Evolutionary conservation across 2,329 filamentous ascomycete genomes (phyloP).

Genomic region (Hysterium pulicare): DNA sequence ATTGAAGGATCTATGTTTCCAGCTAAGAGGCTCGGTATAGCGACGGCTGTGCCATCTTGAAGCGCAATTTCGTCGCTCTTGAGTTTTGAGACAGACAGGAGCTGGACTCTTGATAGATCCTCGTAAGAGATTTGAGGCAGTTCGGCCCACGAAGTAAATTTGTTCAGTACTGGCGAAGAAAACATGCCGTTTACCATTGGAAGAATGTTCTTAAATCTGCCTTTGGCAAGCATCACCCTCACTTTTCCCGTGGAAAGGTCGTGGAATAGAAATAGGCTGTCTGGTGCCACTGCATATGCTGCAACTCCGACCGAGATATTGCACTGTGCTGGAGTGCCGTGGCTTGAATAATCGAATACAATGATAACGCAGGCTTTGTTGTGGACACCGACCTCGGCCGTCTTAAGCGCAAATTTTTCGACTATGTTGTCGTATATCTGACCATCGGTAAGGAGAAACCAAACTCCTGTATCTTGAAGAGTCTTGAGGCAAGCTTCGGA

Average conservation of each 20-base stretch:
- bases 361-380: slow-evolving; percentile 1
- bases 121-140: not conserved
- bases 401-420: slow-evolving; percentile 3
- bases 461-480: slow-evolving; percentile 2
- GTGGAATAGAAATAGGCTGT: slow-evolving; percentile 6
- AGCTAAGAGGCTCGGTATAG: not conserved
- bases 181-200: slow-evolving; percentile 3
- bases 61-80: not conserved
- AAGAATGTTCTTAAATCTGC: slow-evolving; percentile 4
- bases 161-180: not conserved
- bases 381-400: not conserved
- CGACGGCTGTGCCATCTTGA: not conserved
- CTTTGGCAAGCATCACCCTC: slow-evolving; percentile 2
- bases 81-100: not conserved
- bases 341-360: not conserved
- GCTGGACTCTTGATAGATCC: not conserved
- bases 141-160: not conserved
- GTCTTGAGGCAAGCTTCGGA: not conserved
- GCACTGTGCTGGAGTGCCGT: not conserved
- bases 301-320: slow-evolving; percentile 7
- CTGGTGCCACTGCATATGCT: slow-evolving; percentile 3
- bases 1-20: not conserved
- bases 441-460: slow-evolving; percentile 7
- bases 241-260: slow-evolving; percentile 2
- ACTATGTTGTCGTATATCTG: slow-evolving; percentile 4